phyloP scores from a whole-genome alignment of 2,329 filamentous ascomycete genomes.

The Thermothelomyces thermophilus region DNA sequence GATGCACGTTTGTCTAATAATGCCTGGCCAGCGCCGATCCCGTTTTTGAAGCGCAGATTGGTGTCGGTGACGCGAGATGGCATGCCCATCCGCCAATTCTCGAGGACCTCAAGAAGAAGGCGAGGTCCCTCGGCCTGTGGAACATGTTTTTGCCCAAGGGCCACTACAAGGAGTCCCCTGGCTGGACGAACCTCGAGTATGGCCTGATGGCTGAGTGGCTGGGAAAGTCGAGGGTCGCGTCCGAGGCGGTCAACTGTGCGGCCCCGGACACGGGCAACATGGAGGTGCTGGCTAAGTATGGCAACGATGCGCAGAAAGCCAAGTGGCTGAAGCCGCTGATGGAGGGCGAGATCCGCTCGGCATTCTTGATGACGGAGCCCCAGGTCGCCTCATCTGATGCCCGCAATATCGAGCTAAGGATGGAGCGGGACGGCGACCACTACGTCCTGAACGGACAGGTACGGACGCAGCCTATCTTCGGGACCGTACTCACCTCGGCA shows the following conservation, averaged over 20 bases:
- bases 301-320: constrained; percentile 75
- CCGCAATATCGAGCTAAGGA: constrained; percentile 82
- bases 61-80: constrained; percentile 71
- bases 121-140: constrained; percentile 80
- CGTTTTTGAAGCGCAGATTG: constrained; percentile 73
- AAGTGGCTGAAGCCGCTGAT: constrained; percentile 76
- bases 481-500: constrained; percentile 16
- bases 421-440: constrained; percentile 74
- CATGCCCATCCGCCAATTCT: constrained; percentile 70
- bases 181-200: constrained; percentile 93
- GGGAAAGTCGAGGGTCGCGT: constrained; percentile 76
- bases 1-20: background rate
- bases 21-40: constrained; percentile 59
- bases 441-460: constrained; percentile 87
- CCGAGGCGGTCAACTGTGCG: constrained; percentile 83
- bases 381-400: constrained; percentile 85
- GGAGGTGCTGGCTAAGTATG: constrained; percentile 91
- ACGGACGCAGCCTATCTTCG: constrained; percentile 27
- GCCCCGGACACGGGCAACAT: constrained; percentile 93
- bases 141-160: constrained; percentile 96
- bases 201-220: constrained; percentile 95
- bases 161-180: constrained; percentile 92
- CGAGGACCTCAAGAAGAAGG: constrained; percentile 83
- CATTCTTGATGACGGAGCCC: constrained; percentile 92
- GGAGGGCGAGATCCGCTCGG: constrained; percentile 78